Evolutionary conservation across 2,329 filamentous ascomycete genomes (phyloP), one percentile per base, ranked within the genome.

Genomic region (Alternaria triticina): DNA sequence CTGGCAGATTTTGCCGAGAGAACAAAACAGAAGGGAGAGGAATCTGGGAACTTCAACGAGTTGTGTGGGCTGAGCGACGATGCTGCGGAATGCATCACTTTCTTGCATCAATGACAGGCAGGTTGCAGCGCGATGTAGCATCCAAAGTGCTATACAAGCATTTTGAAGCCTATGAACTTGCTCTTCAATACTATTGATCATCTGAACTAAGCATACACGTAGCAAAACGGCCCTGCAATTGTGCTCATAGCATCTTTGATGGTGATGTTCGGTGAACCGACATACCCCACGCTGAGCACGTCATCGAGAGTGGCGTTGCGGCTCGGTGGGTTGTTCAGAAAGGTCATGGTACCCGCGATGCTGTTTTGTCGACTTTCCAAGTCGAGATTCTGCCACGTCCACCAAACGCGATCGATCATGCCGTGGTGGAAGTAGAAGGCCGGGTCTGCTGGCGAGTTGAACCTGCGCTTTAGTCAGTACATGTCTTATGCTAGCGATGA

Each of bases 21-120:
- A 56, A 82, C 86, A 6, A 71, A 70, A 57, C 72, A 69, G 54
- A 81, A 80, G 45, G 83, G 82, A 27, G 62, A 71, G 46, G 78
- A 84, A 54, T 77, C 83, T 4, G 85, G 83, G 0, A 78, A 82
- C 23, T 88, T 87, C 70, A 77, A 74, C 12, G 75, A 83, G 33
- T 70, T 83, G 23, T 88, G 86, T 76, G 83, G 83, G 6, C 68
- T 87, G 47, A 65, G 73, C 11, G 71, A 79, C 3, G 80, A 80
- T 27, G 79, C 79, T 54, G 75, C 79, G 27, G 77, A 79, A 25
- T 65, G 74, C 20, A 84, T 88, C 33, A 81, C 79, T 2, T 88
- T 88, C 61, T 69, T 88, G 64, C 81, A 82, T 68, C 86, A 87
- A 66, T 33, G 30, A 30, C 27, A 40, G 8, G 11, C 1, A 11